A percentile compares a stretch with the other conserved stretches of the same genome.
These are phyloP conservation scores for Pholiota conissans DNA, from an alignment of 768 basidiomycete species.

Conservation along the genomic window DNA sequence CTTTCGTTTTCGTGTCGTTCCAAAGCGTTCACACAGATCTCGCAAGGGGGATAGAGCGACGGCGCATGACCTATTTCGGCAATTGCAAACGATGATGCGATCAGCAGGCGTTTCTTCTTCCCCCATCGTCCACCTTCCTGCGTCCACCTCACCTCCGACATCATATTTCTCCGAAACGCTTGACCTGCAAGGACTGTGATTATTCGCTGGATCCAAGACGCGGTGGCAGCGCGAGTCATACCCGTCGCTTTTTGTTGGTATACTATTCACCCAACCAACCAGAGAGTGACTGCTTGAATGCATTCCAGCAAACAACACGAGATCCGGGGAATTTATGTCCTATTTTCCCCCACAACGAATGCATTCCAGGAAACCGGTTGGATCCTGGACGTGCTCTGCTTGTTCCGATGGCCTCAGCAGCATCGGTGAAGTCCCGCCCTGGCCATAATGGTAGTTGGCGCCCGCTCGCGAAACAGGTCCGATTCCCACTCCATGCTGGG, in stretches of 20 bases:
- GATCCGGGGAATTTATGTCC: background rate
- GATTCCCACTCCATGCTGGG: slow-evolving; percentile 6
- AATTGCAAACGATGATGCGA: background rate
- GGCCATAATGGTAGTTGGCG: background rate
- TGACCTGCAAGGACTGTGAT: too few species aligned
- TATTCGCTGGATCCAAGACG: too few species aligned
- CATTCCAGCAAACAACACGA: background rate
- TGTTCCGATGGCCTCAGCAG: background rate
- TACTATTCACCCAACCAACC: too few species aligned
- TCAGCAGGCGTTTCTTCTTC: background rate
- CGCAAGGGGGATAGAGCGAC: background rate
- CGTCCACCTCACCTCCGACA: background rate
- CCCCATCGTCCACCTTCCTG: background rate
- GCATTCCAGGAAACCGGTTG: background rate
- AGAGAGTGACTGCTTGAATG: background rate
- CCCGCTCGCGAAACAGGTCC: background rate
- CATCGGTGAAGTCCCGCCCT: background rate
- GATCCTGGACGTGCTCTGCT: background rate
- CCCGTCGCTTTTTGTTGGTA: too few species aligned
- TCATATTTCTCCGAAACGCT: too few species aligned
- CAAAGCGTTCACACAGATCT: background rate
- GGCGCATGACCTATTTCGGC: background rate
- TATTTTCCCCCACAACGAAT: background rate
- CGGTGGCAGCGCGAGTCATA: too few species aligned
- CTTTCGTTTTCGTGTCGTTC: too few species aligned